A percentile compares a stretch with the other conserved stretches of the same genome.
These are phyloP conservation scores for Xylaria sp. DNA, from an alignment of 2,329 filamentous ascomycete genomes.

Conservation along the genomic window DNA sequence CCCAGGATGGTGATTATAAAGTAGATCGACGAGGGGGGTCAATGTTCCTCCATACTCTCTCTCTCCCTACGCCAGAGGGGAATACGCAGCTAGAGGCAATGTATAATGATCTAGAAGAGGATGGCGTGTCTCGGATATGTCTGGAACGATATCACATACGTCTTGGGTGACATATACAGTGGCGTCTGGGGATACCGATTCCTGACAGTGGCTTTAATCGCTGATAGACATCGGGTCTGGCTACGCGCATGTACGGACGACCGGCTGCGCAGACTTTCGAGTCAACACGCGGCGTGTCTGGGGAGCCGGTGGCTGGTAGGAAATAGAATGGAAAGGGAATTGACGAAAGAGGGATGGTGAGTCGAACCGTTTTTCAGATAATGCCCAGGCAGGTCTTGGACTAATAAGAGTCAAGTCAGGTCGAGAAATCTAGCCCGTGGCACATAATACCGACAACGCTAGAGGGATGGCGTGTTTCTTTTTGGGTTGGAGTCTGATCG, in stretches of 20 bases:
- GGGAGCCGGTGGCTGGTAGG: conserved; percentile 6
- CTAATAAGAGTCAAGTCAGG: conserved; percentile 12
- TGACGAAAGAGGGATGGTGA: not conserved
- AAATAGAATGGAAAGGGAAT: not conserved
- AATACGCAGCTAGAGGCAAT: conserved; percentile 29
- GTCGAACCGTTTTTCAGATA: not conserved
- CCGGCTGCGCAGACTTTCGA: conserved; percentile 12
- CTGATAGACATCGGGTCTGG: conserved; percentile 12
- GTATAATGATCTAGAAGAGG: conserved; percentile 33
- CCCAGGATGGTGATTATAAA: conserved; percentile 2
- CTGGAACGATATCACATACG: conserved; percentile 35
- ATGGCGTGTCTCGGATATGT: conserved; percentile 39
- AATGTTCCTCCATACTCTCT: conserved; percentile 9
- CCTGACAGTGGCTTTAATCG: conserved; percentile 35
- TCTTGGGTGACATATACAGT: conserved; percentile 33
- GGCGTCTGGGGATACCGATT: conserved; percentile 41
- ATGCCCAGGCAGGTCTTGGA: not conserved
- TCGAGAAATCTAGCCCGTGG: not conserved
- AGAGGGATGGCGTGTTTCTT: not conserved
- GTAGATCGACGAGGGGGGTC: conserved; percentile 15
- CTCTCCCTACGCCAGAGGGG: conserved; percentile 35
- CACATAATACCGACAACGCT: not conserved
- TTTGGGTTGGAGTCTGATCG: not conserved
- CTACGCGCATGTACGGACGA: conserved; percentile 13
- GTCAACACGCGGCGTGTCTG: conserved; percentile 17